Evolutionary conservation across 495 filamentous ascomycete species (phyloP).

Genomic region (Annulohypoxylon bovei): DNA sequence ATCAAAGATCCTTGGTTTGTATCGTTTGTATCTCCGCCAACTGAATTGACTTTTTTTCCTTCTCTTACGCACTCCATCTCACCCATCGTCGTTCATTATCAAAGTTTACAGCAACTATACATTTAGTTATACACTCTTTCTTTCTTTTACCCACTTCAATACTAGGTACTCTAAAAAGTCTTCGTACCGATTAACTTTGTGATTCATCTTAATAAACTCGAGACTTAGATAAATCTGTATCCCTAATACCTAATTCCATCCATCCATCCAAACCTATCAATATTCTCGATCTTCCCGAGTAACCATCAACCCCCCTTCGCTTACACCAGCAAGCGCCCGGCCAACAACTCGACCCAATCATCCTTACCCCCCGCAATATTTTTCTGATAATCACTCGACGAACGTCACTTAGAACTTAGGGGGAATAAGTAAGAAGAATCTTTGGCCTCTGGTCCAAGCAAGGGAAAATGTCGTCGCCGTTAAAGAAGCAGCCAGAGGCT

Average conservation of each 20-base stretch:
- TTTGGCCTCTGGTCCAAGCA: constrained; percentile 39
- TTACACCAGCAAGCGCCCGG: constrained; percentile 52
- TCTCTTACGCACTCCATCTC: not conserved
- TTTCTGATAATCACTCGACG: constrained; percentile 39
- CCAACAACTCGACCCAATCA: constrained; percentile 47
- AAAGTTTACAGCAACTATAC: constrained; percentile 10
- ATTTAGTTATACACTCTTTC: not conserved
- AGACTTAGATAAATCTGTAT: constrained; percentile 16
- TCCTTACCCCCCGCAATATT: constrained; percentile 33
- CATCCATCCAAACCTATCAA: constrained; percentile 15
- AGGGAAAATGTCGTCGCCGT: constrained; percentile 64
- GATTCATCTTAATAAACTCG: not conserved
- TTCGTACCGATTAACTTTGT: constrained; percentile 5
- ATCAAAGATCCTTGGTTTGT: not conserved
- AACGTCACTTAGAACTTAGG: constrained; percentile 30
- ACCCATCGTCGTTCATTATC: constrained; percentile 34
- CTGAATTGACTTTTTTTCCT: constrained; percentile 28
- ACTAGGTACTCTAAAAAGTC: constrained; percentile 1
- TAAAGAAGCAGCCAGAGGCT: constrained; percentile 68
- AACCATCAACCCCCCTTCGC: constrained; percentile 37
- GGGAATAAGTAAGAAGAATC: constrained; percentile 23
- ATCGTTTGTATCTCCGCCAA: constrained; percentile 18
- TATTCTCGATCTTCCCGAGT: constrained; percentile 29
- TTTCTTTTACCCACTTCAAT: not conserved
- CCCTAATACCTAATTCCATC: constrained; percentile 36